Conservation (phyloP, 2,329 filamentous ascomycete species). For the Calonectria crousiana region DNA sequence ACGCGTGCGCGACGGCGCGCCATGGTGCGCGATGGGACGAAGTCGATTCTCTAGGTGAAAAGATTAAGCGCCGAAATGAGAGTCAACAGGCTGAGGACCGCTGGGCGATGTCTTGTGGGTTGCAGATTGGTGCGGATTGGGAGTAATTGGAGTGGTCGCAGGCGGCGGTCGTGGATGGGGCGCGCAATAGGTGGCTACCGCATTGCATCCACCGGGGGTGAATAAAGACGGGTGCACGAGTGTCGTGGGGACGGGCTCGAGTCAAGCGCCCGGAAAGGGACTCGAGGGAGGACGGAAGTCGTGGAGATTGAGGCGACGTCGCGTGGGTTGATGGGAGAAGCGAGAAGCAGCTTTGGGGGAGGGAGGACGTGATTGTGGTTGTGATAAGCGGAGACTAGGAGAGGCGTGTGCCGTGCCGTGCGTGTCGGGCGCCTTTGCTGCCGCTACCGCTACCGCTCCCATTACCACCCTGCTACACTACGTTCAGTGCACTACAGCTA, state of each 20-base stretch:
- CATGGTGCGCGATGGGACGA: slow-evolving; percentile 46
- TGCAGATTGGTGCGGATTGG: slow-evolving; percentile 20
- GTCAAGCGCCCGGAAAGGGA: slow-evolving; percentile 19
- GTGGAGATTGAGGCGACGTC: slow-evolving; percentile 21
- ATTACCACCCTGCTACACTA: not conserved
- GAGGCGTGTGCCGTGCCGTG: slow-evolving; percentile 21
- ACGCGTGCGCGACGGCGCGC: slow-evolving; percentile 52
- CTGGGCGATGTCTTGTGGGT: slow-evolving; percentile 19
- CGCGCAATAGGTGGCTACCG: slow-evolving; percentile 36
- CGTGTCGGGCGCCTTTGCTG: slow-evolving; percentile 13
- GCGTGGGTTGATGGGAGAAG: slow-evolving; percentile 23
- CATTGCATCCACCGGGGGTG: slow-evolving; percentile 37
- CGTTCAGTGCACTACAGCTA: not conserved
- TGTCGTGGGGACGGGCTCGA: not conserved
- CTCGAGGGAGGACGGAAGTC: slow-evolving; percentile 22
- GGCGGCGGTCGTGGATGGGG: slow-evolving; percentile 28
- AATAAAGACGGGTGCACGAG: slow-evolving; percentile 13
- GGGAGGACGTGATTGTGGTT: slow-evolving; percentile 10
- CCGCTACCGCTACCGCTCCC: not conserved
- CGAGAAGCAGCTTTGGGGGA: slow-evolving; percentile 7
- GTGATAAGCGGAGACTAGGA: slow-evolving; percentile 35
- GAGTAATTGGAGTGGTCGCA: slow-evolving; percentile 34
- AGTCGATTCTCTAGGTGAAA: slow-evolving; percentile 3
- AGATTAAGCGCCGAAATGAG: not conserved
- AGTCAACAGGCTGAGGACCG: not conserved